Conservation (phyloP, 305 asterid species). For the Fraxinus paxiana region DNA sequence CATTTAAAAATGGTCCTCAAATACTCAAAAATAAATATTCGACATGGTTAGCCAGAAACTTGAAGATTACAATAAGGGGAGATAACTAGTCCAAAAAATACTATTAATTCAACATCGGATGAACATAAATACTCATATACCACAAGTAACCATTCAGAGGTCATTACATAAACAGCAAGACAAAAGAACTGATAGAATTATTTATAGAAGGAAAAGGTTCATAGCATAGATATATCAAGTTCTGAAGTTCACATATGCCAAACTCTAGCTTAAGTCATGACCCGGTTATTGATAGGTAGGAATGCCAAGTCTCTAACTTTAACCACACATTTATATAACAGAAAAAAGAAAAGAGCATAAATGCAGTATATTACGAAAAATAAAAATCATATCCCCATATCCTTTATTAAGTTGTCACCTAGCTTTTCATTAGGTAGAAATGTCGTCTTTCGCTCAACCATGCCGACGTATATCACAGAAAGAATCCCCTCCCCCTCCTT, state of each 20-base stretch:
- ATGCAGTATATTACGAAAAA: not conserved
- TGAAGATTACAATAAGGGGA: not conserved
- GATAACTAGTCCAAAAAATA: not conserved
- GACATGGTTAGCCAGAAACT: not conserved
- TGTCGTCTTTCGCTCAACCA: not conserved
- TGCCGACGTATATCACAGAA: not conserved
- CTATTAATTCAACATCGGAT: not conserved
- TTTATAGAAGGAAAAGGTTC: not conserved
- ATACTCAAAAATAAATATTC: not conserved
- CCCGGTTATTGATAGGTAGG: not conserved
- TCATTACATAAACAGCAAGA: not conserved
- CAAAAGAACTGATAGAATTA: not conserved
- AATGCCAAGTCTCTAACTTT: not conserved
- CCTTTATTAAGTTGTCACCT: constrained; percentile 3
- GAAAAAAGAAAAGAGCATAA: not conserved
- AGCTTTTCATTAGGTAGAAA: constrained; percentile 11
- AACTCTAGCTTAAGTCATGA: not conserved
- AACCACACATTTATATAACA: not conserved
- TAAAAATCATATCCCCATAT: not conserved
- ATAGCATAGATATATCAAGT: not conserved
- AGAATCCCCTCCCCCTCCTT: not conserved
- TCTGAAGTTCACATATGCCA: not conserved
- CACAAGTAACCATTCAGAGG: not conserved
- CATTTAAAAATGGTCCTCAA: not conserved
- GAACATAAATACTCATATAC: not conserved